Evolutionary conservation across 768 basidiomycete species (phyloP), one percentile per base, ranked within the genome.

Genomic region (Amanita phalloides): DNA sequence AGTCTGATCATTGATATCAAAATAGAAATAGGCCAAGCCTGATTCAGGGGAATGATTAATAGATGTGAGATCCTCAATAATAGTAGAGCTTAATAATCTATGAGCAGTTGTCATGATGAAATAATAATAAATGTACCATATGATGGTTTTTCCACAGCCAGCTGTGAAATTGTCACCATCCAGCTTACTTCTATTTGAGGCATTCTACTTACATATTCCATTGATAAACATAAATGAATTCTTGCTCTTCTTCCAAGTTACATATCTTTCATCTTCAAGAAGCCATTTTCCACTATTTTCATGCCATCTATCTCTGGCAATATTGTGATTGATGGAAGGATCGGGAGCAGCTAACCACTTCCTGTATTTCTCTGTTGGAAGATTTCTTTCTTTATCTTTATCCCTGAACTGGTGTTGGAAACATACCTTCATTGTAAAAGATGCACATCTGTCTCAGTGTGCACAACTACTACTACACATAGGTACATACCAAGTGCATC

Each of bases 101-200:
- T 48, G 8, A 47, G 14, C 9, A 25, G 6, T 4, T 47, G 23
- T 13, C 9, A 23, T 25, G 21, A 10, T n/a, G 20, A 13, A 23
- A 14, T 9, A 3, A 14, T 9, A 3, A 35, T 14, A 3, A 20
- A 37, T 35, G 23, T 35, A 48, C 46, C 46, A 48, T 14, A 48
- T 37, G 8, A 48, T 21, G 35, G 46, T 48, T 21, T 48, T 48
- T 37, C 46, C 46, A 48, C 46, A 48, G 6, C 46, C 46, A 48
- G 46, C 46, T 48, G n/a, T 28, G 9, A 26, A 13, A 17, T 45
- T 1, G 13, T 30, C 26, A n/a, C 9, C 6, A 30, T 2, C 7
- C 6, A 30, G 5, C 13, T 9, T 8, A 13, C 1, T 3, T 30
- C 8, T 9, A 10, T 42, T 20, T 32, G 32, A 8, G n/a, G 14